Base-by-base conservation (phyloP, 306 rosid genomes). In the Pterocarpus macrocarpus region DNA sequence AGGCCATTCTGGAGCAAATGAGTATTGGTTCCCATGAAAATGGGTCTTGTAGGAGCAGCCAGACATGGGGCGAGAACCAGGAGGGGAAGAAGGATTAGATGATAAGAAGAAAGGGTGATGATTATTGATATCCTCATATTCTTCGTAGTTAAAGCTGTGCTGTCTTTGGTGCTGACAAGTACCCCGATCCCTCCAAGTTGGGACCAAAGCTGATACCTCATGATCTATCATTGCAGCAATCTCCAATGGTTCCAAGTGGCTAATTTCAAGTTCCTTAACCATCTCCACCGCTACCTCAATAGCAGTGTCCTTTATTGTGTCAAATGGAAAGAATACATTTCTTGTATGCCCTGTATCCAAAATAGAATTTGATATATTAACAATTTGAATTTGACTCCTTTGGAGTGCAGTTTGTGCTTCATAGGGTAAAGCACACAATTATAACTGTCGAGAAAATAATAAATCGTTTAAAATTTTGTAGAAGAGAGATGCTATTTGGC, bases 221-320 rank as follows among this genome's bases (percentile, higher is more conserved):
- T 91, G 82, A 78, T 92, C 94, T 81, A 95, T 95, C 95, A 88
- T 92, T 79, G 71, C 80, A 52, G 97, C 94, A 11, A 95, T 92
- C 80, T 92, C 95, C 12, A 47, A 11, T 17, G 97, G 95, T 68
- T 87, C 91, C 91, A 92, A 89, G 71, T 93, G 94, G 15, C 76
- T 85, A 8, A 95, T 91, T 73, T 91, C 97, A 82, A 92, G 86
- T 67, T 95, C 98, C 80, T 88, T 85, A 10, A 95, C 97, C 98
- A 95, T 95, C 89, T 95, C 97, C 9, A 75, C 76, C 0, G 97
- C 97, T 41, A 95, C 98, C 45, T 86, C 91, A 52, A 87, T 84
- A 0, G 98, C 84, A 4, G 94, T 95, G 86, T 95, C 98, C 8
- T 87, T 87, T 59, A 80, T 74, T 8, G 86, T 89, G 85, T 95